phyloP scores from a whole-genome alignment of 139 green algal species.

The Chlorella sp. region DNA sequence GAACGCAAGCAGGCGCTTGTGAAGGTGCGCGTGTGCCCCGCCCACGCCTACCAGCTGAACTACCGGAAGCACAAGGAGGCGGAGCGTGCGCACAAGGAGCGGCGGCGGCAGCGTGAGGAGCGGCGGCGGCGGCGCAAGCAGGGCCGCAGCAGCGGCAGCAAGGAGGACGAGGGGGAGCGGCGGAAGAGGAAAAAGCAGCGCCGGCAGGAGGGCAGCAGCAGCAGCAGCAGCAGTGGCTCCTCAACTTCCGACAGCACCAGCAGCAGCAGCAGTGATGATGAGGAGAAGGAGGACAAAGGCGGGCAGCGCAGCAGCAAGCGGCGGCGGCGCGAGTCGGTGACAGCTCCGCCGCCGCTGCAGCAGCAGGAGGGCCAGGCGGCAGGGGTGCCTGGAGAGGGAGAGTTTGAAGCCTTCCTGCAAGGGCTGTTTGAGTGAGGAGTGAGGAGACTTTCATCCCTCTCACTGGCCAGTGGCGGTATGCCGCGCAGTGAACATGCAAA shows the following conservation, averaged over 20 bases:
- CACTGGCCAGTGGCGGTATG: no score
- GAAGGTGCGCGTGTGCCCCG: constrained; percentile 76
- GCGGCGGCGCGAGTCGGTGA: not conserved
- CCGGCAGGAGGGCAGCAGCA: not conserved
- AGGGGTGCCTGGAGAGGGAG: constrained; percentile 20
- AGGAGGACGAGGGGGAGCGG: not conserved
- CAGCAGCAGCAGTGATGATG: constrained; percentile 16
- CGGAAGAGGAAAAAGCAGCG: not conserved
- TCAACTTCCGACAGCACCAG: not conserved
- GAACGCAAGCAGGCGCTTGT: constrained; percentile 80
- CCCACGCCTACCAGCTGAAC: constrained; percentile 86
- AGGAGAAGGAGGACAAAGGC: not conserved
- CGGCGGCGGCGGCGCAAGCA: not conserved
- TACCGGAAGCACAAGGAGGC: constrained; percentile 63
- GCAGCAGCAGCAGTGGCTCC: not conserved
- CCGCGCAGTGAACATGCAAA: no score
- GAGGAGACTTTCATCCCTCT: not conserved
- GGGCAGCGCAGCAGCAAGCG: not conserved
- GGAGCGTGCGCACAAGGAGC: constrained; percentile 11
- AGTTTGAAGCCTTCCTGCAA: constrained; percentile 48
- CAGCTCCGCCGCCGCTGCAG: not conserved
- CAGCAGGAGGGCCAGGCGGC: constrained; percentile 6
- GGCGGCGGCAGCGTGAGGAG: constrained; percentile 7
- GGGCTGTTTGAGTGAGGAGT: constrained; percentile 48
- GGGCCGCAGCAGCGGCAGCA: not conserved